These are phyloP conservation scores for Pycnococcus provasolii DNA, from an alignment of 139 green algal genomes.

Conservation along the genomic window DNA sequence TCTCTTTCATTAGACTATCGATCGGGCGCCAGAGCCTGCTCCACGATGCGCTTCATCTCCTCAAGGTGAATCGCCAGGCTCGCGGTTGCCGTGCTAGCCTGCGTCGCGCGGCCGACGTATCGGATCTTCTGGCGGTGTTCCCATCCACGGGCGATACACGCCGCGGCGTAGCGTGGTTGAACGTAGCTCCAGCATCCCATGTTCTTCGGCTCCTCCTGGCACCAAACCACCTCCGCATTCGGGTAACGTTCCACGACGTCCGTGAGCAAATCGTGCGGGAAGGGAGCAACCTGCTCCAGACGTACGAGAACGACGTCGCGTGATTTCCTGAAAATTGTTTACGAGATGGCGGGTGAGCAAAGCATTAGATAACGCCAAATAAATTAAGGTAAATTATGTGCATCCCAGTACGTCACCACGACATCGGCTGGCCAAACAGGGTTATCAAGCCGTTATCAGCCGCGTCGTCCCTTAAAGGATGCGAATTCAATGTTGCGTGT, in stretches of 20 bases:
- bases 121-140: neutral
- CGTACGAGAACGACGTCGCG: conserved; percentile 55
- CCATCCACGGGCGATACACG: neutral
- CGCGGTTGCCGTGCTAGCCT: conserved; percentile 9
- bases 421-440: conserved; percentile 19
- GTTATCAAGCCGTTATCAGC: conserved; percentile 2
- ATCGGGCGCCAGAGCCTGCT: neutral
- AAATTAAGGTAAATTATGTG: neutral
- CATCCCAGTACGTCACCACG: conserved; percentile 17
- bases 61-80: conserved; percentile 1
- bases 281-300: conserved; percentile 69
- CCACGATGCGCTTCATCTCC: conserved; percentile 5
- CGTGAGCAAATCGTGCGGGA: conserved; percentile 57
- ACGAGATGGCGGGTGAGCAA: conserved; percentile 29
- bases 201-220: conserved; percentile 68
- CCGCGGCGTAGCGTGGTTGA: conserved; percentile 2
- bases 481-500: conserved; percentile 21
- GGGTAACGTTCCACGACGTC: conserved; percentile 40
- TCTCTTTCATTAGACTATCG: too few species aligned
- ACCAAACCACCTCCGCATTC: conserved; percentile 60
- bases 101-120: conserved; percentile 15
- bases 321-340: too few species aligned
- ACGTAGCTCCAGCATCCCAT: conserved; percentile 56
- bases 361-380: conserved; percentile 10
- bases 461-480: conserved; percentile 25